Base-by-base conservation (phyloP, 169 alveolate genomes). In the Cyclospora cayetanensis region DNA sequence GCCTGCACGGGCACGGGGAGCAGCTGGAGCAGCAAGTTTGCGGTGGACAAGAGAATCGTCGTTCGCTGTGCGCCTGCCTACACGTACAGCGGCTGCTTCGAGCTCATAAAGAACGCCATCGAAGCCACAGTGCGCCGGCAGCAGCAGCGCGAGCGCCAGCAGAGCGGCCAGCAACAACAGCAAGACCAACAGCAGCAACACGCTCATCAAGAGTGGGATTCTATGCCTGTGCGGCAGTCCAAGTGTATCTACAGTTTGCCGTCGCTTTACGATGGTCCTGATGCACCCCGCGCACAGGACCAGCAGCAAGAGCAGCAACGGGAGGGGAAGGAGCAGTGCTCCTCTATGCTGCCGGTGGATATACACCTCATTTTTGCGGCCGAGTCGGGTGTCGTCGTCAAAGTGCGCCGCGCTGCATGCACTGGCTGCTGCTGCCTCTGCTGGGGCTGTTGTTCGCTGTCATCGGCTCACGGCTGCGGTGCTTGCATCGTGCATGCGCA, bases 91-190 rank as follows among this genome's bases (percentile, higher is more conserved):
- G 76, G 76, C 37, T 65, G 76, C 76, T 65, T 65, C 34, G 76
- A 65, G 37, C 76, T 65, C 12, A 65, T 65, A 11, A 65, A 65
- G 76, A 65, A 65, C 34, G 76, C 76, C 37, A 65, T 65, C 2
- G 76, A 65, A 12, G 76, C 76, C 37, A 65, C 76, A 25, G 76
- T 65, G 76, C 76, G 31, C 43, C 76, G 34, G 76, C 76, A 65
- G 76, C 76, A n/a, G 76, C 29, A 65, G 76, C 76, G 31, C 43
- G 43, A 46, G 55, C 55, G 15, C 7, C 7, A 15, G 7, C 55
- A 46, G 55, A 7, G 15, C 22, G 22, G 15, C 7, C 55, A 46
- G 55, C 55, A 46, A 15, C 22, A 46, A 15, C 55, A 46, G 55
- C 55, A 46, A 15, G 27, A 55, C 5, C 70, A 55, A 31, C 70